Base-by-base conservation (phyloP, 306 rosid genomes). In the Pueraria montana region DNA sequence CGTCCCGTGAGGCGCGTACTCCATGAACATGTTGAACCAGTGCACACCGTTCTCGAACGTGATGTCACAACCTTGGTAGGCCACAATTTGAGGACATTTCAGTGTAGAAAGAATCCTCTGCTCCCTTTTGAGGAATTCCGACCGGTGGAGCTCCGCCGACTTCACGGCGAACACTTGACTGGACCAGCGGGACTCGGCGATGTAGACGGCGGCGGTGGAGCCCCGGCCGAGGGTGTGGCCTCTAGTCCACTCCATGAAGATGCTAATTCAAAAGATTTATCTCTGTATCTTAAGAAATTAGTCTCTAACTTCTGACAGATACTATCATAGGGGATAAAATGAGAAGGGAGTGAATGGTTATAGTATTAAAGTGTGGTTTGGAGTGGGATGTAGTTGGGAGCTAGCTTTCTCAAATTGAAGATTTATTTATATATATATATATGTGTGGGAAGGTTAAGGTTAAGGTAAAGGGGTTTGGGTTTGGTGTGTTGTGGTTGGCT, bases 191-290 rank as follows among this genome's bases (percentile, higher is more conserved):
- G 77, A 70, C 16, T 61, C 76, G 0, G 92, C 99, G 0, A 80
- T 12, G 11, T 88, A 90, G 59, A 96, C 98, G 1, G 91, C 77
- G 64, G 98, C 98, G 4, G 97, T 82, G 38, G 99, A 93, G 66
- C 99, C 99, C 9, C 85, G 86, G 85, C 98, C 99, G 4, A 96
- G 68, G 64, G 71, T 84, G 58, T 55, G 74, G 2, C 97, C 98
- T 42, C 97, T 91, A 0, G 64, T 88, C 98, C 98, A 96, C 21
- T 77, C 90, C 98, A 95, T 93, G 4, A 5, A 32, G 45, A 49
- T 11, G 13, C 48, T 43, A 43, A 43, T 2, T 43, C 3, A 43
- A 10, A 43, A 43, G 10, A 40, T 1, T 2, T 0, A 40, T 40
- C 4, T 6, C 2, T 40, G 1, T 12, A 56, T 58, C 0, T 58